Conservation (phyloP, 2,329 filamentous ascomycete species). For the Claviceps pusilla region DNA sequence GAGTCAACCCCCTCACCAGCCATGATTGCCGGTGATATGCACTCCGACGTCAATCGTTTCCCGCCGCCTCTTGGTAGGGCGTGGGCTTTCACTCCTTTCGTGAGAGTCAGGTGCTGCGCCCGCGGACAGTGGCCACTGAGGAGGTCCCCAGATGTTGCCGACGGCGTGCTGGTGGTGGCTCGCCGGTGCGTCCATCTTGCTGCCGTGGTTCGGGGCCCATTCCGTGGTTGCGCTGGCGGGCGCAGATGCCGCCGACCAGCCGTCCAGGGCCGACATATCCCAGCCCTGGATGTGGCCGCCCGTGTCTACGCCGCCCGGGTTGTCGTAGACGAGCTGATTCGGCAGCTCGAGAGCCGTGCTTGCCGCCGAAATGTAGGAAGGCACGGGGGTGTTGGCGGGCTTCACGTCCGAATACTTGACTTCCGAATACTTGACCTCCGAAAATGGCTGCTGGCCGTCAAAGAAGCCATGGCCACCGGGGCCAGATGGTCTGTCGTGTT, state of each 20-base stretch:
- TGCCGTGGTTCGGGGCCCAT: conserved; percentile 14
- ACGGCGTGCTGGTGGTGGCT: conserved; percentile 9
- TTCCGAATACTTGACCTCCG: conserved; percentile 21
- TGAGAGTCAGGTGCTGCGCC: conserved; percentile 11
- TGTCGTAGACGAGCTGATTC: conserved; percentile 21
- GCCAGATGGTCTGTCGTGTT: conserved; percentile 13
- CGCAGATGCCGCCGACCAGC: conserved; percentile 16
- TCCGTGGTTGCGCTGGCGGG: conserved; percentile 15
- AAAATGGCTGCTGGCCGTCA: conserved; percentile 17
- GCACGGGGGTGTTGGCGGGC: conserved; percentile 16
- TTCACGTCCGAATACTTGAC: conserved; percentile 23
- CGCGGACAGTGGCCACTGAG: conserved; percentile 19
- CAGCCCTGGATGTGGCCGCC: conserved; percentile 19
- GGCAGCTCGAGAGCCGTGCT: conserved; percentile 18
- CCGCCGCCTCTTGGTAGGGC: conserved; percentile 23
- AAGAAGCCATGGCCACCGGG: conserved; percentile 18
- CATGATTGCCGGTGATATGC: conserved; percentile 19
- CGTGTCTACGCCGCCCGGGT: conserved; percentile 15
- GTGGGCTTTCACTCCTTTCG: conserved; percentile 20
- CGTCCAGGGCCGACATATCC: conserved; percentile 23
- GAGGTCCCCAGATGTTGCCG: conserved; percentile 21
- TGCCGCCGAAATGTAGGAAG: conserved; percentile 17
- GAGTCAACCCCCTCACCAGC: conserved; percentile 11
- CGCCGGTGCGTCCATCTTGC: conserved; percentile 16
- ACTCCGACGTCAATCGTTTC: conserved; percentile 19